Base-by-base conservation (phyloP, 257 asterid genomes). In the Anisodus acutangulus region DNA sequence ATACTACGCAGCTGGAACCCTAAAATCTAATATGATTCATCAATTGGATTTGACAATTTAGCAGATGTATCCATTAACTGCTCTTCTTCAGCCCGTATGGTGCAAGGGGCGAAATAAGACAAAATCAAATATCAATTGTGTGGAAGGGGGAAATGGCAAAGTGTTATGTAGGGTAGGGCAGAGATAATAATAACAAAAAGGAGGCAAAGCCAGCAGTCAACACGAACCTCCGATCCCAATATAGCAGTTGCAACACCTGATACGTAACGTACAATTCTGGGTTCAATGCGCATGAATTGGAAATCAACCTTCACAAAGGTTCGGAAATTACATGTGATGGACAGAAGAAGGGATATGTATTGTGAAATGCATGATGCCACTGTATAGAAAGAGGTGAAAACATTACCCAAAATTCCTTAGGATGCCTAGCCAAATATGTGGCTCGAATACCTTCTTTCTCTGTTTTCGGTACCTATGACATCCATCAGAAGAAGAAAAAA, bases 221-320 rank as follows among this genome's bases (percentile, higher is more conserved):
- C 55, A 89, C 94, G 10, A 78, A 94, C 98, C 99, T 97, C 98
- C 98, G 98, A 90, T 87, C 98, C 93, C 88, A 95, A 85, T 72
- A 92, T 84, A 89, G 98, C 98, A 66, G 99, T 22, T 22, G 98
- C 99, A 79, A 97, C 96, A 6, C 99, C 99, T 2, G 97, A 92
- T 54, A 95, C 95, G 79, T 92, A 97, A 80, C 93, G 89, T 66
- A 97, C 92, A 87, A 89, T 93, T 86, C 87, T 89, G 55, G 98
- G 98, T 88, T 95, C 97, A 83, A 97, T 93, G 45, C 93, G 92
- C 91, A 97, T 58, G 88, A 97, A 95, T 74, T 93, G 94, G 91
- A 97, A 97, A 86, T 97, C 98, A 83, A 97, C 99, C 99, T 94
- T 88, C 87, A 88, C 31, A 87, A 82, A 80, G 67, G 55, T 51